Evolutionary conservation across 108 stramenopile species (phyloP).

Genomic region (Cyclotella choctawhatcheeana): DNA sequence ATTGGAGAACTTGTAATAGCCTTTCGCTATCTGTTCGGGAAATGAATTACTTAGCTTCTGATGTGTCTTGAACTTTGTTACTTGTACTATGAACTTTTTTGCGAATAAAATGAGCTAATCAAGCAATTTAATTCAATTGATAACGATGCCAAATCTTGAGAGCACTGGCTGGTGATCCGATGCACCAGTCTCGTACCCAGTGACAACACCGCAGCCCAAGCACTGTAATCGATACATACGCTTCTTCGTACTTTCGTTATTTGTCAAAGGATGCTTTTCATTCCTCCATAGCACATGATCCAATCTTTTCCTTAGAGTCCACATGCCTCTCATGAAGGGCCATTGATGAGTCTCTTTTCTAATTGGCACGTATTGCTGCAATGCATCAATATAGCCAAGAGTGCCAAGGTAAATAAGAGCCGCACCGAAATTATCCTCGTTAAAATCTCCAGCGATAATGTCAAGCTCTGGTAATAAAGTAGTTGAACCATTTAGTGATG

Average conservation of each 20-base stretch:
- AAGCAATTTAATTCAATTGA: constrained; percentile 4
- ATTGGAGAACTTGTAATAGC: constrained; percentile 30
- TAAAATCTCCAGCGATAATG: constrained; percentile 52
- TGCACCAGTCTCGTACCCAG: constrained; percentile 43
- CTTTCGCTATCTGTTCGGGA: neutral
- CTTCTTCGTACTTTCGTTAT: neutral
- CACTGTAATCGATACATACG: constrained; percentile 11
- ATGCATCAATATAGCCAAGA: constrained; percentile 37
- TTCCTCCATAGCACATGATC: constrained; percentile 48
- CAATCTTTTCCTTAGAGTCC: constrained; percentile 45
- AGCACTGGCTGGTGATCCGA: constrained; percentile 53
- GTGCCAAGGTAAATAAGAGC: constrained; percentile 31
- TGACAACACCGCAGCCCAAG: constrained; percentile 41
- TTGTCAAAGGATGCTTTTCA: constrained; percentile 2
- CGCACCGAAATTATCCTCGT: constrained; percentile 33
- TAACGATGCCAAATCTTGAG: constrained; percentile 36
- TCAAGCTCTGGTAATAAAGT: neutral
- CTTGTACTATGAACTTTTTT: too few species aligned
- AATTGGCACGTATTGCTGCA: constrained; percentile 31
- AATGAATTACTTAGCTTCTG: too few species aligned
- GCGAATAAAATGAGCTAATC: too few species aligned
- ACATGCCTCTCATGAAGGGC: constrained; percentile 31
- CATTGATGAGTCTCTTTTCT: constrained; percentile 49
- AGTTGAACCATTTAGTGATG: neutral
- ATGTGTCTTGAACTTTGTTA: too few species aligned